Conservation (phyloP, 345 rosid genomes). For the Corchorus olitorius region DNA sequence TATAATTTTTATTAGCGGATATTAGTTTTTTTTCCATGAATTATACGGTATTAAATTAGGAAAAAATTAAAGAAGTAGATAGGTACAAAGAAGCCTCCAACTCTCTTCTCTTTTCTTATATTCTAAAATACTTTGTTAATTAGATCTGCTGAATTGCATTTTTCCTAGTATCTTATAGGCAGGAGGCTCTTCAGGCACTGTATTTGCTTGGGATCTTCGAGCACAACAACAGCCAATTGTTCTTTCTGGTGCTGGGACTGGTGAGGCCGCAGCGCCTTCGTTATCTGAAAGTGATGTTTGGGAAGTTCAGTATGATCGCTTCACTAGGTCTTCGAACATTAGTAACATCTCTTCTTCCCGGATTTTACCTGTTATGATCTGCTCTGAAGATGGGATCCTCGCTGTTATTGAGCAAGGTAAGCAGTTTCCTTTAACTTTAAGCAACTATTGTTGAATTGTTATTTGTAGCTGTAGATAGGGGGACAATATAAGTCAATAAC, state of each 20-base stretch:
- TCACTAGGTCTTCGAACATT: constrained; percentile 49
- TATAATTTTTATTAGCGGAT: not conserved
- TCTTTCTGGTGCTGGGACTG: constrained; percentile 61
- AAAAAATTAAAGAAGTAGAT: not conserved
- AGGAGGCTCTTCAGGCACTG: constrained; percentile 83
- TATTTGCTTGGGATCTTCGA: constrained; percentile 92
- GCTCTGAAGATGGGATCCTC: constrained; percentile 94
- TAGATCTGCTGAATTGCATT: constrained; percentile 6
- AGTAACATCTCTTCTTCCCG: constrained; percentile 58
- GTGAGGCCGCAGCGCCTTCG: constrained; percentile 35
- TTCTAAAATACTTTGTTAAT: not conserved
- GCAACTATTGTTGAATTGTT: constrained; percentile 2
- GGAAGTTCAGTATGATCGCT: constrained; percentile 78
- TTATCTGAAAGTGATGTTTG: constrained; percentile 89
- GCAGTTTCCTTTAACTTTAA: constrained; percentile 1
- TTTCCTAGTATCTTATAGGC: constrained; percentile 46
- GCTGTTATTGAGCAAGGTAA: constrained; percentile 79
- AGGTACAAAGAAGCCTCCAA: not conserved
- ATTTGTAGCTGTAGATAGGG: not conserved
- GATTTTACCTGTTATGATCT: constrained; percentile 80
- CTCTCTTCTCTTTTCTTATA: not conserved
- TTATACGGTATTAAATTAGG: too few relatives aligned
- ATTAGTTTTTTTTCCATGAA: not conserved
- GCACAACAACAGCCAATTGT: constrained; percentile 53
- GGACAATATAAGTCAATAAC: too few relatives aligned